A percentile compares a stretch with the other conserved stretches of the same genome.
Conservation (phyloP, 805 yeast species). For the Myxozyma neotropica region DNA sequence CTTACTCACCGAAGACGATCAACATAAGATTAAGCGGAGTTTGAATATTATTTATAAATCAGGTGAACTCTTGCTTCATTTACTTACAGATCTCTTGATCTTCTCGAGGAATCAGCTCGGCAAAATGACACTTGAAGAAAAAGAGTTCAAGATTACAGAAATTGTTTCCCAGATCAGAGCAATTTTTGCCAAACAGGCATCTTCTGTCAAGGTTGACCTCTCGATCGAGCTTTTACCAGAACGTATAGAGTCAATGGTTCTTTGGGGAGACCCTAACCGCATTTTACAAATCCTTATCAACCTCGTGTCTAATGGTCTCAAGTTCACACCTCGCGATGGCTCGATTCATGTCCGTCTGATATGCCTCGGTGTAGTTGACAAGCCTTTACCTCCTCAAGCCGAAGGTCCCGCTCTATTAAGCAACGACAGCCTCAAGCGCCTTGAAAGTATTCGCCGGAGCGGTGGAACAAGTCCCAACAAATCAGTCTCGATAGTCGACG, state of each 20-base stretch:
- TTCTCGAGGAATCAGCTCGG: conserved; percentile 91
- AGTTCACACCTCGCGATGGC: conserved; percentile 76
- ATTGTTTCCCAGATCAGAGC: conserved; percentile 82
- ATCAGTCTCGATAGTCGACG: background rate
- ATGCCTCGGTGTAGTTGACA: conserved; percentile 66
- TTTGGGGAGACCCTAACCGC: conserved; percentile 87
- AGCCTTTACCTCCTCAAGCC: background rate
- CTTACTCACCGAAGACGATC: conserved; percentile 83
- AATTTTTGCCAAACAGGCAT: conserved; percentile 78
- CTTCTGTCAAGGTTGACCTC: conserved; percentile 72
- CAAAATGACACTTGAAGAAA: conserved; percentile 77
- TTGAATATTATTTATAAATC: conserved; percentile 82
- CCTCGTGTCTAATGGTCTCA: conserved; percentile 83
- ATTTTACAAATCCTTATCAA: conserved; percentile 92
- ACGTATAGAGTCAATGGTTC: conserved; percentile 55
- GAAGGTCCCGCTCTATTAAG: background rate
- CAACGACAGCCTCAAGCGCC: background rate
- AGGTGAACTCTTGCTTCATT: conserved; percentile 86
- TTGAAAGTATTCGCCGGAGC: background rate
- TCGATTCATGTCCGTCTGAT: conserved; percentile 36
- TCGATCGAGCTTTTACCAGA: conserved; percentile 62
- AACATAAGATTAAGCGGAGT: conserved; percentile 67
- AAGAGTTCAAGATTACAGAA: conserved; percentile 77
- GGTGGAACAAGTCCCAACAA: conserved; percentile 1
- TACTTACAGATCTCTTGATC: conserved; percentile 85